These are phyloP conservation scores for Odontarrhena argentea DNA, from an alignment of 345 rosid genomes.

Conservation along the genomic window DNA sequence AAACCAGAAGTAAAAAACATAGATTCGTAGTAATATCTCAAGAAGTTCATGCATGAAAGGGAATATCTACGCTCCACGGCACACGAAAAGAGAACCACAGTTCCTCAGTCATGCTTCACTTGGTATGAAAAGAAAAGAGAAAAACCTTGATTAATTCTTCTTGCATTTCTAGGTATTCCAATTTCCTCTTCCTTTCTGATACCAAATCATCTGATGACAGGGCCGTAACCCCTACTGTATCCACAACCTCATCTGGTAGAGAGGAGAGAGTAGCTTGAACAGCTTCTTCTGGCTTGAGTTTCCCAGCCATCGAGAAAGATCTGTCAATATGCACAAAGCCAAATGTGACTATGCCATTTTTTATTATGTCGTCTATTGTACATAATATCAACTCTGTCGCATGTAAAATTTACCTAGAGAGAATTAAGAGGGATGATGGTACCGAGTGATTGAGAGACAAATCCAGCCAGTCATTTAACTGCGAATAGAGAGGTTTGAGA, in stretches of 20 bases:
- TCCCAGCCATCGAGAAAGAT: constrained; percentile 87
- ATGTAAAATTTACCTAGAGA: constrained; percentile 63
- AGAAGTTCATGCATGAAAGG: neutral
- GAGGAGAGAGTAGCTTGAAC: constrained; percentile 96
- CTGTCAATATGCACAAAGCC: constrained; percentile 43
- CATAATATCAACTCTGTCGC: constrained; percentile 23
- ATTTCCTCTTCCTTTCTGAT: constrained; percentile 90
- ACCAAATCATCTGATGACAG: constrained; percentile 89
- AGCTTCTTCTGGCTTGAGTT: constrained; percentile 96
- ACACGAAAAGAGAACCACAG: neutral
- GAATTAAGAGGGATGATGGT: constrained; percentile 91
- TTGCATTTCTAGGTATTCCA: constrained; percentile 94
- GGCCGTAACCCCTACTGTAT: constrained; percentile 86
- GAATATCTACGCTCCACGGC: neutral
- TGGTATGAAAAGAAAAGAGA: constrained; percentile 19
- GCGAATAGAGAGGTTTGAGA: constrained; percentile 37
- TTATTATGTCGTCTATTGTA: neutral
- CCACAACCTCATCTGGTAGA: constrained; percentile 96
- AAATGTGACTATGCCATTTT: neutral
- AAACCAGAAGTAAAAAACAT: neutral
- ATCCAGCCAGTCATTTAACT: constrained; percentile 95
- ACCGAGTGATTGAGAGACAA: constrained; percentile 87
- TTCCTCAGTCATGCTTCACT: constrained; percentile 1
- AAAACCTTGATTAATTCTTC: constrained; percentile 92
- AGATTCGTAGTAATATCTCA: neutral